phyloP scores from a whole-genome alignment of 1,284 basidiomycete species.

The Ustilago cynodontis region DNA sequence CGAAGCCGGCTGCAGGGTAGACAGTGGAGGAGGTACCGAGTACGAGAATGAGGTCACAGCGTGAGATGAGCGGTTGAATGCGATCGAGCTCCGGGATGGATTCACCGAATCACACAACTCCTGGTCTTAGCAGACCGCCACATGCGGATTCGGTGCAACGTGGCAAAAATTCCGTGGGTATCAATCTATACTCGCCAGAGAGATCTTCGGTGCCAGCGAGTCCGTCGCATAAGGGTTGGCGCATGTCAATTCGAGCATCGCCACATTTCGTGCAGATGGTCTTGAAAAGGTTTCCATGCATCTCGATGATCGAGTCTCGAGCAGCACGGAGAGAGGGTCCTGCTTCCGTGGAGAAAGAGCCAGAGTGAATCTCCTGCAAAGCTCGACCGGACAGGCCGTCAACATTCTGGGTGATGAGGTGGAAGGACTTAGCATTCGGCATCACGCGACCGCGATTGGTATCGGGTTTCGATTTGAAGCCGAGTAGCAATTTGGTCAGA shows the following conservation, averaged over 20 bases:
- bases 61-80: conserved; percentile 73
- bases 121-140: conserved; percentile 74
- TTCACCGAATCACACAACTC: conserved; percentile 78
- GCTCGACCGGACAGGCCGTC: conserved; percentile 75
- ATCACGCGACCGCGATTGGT: conserved; percentile 1
- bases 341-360: not conserved
- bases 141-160: conserved; percentile 72
- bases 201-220: conserved; percentile 74
- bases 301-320: conserved; percentile 72
- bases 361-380: conserved; percentile 13
- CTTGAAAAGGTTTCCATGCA: conserved; percentile 78
- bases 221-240: conserved; percentile 74
- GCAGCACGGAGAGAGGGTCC: not conserved
- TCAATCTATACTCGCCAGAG: conserved; percentile 55
- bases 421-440: conserved; percentile 65
- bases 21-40: conserved; percentile 77
- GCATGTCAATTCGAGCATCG: conserved; percentile 71
- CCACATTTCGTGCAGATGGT: conserved; percentile 74
- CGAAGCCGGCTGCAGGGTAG: conserved; percentile 73
- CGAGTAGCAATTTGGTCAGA: conserved; percentile 73
- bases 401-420: conserved; percentile 78
- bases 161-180: conserved; percentile 73
- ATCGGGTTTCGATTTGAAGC: not conserved
- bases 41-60: conserved; percentile 76
- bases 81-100: conserved; percentile 50